Evolutionary conservation across 148 eudicot genomes (phyloP), one percentile per base, ranked within the genome.

Genomic region (Bassia scoparia): DNA sequence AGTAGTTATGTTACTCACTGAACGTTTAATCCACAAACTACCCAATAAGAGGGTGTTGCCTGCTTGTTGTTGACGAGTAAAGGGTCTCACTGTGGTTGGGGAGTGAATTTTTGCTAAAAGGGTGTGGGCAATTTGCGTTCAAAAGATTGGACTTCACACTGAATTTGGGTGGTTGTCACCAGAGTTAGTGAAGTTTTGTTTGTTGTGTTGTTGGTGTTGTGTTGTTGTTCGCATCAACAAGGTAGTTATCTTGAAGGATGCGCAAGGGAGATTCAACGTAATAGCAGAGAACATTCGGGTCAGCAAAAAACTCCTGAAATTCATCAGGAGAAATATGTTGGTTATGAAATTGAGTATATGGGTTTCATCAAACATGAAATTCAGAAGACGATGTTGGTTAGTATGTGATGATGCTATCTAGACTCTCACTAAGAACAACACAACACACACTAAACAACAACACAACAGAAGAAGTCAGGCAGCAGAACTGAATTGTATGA

Each of bases 341-440:
- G 81, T 61, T 41, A 38, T 12, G 67, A 73, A 78, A 34, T 68
- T 67, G 18, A 49, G 72, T 60, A 55, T 77, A 33, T 54, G 64
- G 16, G 81, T 48, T 15, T 77, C 87, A 34, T 94, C 95, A 61
- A 91, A 81, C 29, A 74, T 44, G 56, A 80, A 86, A 94, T 80
- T 94, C 96, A 53, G 90, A 89, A 79, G 93, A 80, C 98, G 91
- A 91, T 78, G 72, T 66, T 41, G 26, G 1, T 23, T 7, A n/a
- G 6, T n/a, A n/a, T n/a, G n/a, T n/a, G n/a, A n/a, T n/a, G n/a
- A n/a, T n/a, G n/a, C n/a, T n/a, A n/a, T n/a, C n/a, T n/a, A n/a
- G n/a, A n/a, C n/a, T n/a, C n/a, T n/a, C n/a, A n/a, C n/a, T n/a
- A n/a, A n/a, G n/a, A n/a, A n/a, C n/a, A n/a, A n/a, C n/a, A n/a